phyloP scores from a whole-genome alignment of 352 stramenopile genomes.

The Phytopythium mirpurense region DNA sequence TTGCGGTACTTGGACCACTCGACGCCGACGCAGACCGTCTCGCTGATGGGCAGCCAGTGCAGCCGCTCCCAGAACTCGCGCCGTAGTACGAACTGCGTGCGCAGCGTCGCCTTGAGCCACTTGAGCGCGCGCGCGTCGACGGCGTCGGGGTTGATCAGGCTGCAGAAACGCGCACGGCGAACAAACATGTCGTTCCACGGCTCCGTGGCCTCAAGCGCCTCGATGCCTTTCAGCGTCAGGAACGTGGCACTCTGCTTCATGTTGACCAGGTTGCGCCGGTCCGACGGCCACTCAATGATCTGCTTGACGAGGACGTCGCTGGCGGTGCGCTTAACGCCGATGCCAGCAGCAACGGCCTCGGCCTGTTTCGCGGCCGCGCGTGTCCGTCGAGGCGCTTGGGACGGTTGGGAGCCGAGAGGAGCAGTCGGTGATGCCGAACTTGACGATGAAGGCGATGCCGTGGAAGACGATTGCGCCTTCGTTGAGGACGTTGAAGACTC shows the following conservation, averaged over 20 bases:
- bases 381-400: not conserved
- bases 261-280: conserved; percentile 34
- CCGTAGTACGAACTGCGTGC: conserved; percentile 36
- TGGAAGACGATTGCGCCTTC: not conserved
- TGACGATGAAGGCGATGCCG: not conserved
- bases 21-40: conserved; percentile 27
- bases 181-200: conserved; percentile 42
- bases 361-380: conserved; percentile 9
- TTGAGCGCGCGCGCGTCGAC: conserved; percentile 16
- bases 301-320: conserved; percentile 18
- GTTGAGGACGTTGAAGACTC: not conserved
- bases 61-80: conserved; percentile 44
- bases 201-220: conserved; percentile 17
- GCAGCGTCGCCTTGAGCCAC: conserved; percentile 30
- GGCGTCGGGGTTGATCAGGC: conserved; percentile 22
- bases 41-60: conserved; percentile 42
- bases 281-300: conserved; percentile 28
- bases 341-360: not conserved
- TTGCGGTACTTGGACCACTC: conserved; percentile 37
- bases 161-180: conserved; percentile 19
- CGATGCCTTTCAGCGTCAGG: conserved; percentile 17
- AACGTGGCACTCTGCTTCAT: conserved; percentile 35
- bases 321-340: conserved; percentile 4
- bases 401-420: not conserved
- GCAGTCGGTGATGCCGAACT: not conserved